These are phyloP conservation scores for Gloeopeniophorella convolvens DNA, from an alignment of 768 basidiomycete species.

Conservation along the genomic window DNA sequence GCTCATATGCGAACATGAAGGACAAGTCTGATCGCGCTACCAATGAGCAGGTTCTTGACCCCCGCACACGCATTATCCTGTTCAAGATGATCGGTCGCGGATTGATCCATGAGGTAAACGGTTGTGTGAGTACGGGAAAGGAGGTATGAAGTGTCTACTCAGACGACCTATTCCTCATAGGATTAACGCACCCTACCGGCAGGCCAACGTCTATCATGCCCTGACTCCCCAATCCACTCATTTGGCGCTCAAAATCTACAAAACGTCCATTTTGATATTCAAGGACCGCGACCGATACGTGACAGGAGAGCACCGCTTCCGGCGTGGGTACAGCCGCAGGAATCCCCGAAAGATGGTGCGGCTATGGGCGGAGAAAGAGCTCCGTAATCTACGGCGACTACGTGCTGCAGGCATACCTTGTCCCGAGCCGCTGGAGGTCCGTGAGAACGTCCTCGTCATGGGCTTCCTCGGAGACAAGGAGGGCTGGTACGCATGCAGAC, in stretches of 20 bases:
- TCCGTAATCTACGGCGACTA: conserved; percentile 89
- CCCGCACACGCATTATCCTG: conserved; percentile 87
- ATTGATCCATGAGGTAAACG: conserved; percentile 84
- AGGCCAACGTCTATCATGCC: conserved; percentile 98
- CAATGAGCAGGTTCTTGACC: conserved; percentile 93
- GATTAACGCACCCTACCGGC: background rate
- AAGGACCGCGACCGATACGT: conserved; percentile 98
- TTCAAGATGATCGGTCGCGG: conserved; percentile 95
- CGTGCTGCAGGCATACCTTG: conserved; percentile 76
- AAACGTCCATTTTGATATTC: conserved; percentile 96
- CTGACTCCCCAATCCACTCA: conserved; percentile 48
- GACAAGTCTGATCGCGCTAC: conserved; percentile 98
- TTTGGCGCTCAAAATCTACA: conserved; percentile 95
- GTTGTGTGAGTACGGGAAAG: conserved; percentile 96
- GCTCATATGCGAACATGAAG: conserved; percentile 80
- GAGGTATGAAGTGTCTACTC: conserved; percentile 51
- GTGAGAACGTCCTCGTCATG: conserved; percentile 98
- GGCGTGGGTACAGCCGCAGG: conserved; percentile 74
- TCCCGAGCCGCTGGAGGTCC: conserved; percentile 86
- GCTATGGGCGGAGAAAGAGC: conserved; percentile 98
- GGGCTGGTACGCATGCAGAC: conserved; percentile 57
- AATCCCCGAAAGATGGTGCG: conserved; percentile 99
- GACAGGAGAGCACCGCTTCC: conserved; percentile 92
- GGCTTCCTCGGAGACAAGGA: conserved; percentile 76
- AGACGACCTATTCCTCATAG: too few relatives aligned